These are phyloP conservation scores for Ramaria sp. DNA, from an alignment of 768 basidiomycete species.

Conservation along the genomic window DNA sequence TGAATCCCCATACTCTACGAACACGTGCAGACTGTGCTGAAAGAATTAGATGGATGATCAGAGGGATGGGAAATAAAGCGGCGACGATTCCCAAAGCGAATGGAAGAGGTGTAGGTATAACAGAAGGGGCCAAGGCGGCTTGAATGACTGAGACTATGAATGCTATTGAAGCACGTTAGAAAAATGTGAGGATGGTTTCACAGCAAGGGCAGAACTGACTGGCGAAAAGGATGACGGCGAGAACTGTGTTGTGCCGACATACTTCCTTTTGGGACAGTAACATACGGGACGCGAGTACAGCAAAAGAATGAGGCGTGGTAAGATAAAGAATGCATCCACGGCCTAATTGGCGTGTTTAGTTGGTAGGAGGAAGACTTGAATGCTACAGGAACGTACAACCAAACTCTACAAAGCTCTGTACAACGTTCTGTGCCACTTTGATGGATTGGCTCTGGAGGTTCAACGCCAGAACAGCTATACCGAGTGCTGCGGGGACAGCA, in stretches of 20 bases:
- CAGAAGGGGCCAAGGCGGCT: neutral
- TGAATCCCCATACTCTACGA: conserved; percentile 1
- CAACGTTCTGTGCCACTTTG: neutral
- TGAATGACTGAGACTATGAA: conserved; percentile 1
- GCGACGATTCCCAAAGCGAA: neutral
- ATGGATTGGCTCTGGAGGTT: neutral
- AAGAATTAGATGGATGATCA: neutral
- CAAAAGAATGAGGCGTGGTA: neutral
- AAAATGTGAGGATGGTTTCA: neutral
- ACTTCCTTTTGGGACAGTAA: neutral
- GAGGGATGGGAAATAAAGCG: conserved; percentile 4
- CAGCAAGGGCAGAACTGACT: neutral
- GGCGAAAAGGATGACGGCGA: neutral
- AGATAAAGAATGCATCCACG: neutral
- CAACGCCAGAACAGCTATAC: neutral
- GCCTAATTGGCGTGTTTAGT: neutral
- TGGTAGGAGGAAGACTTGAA: neutral
- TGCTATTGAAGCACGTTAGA: neutral
- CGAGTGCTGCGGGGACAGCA: neutral
- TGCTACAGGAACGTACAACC: neutral
- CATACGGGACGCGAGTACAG: neutral
- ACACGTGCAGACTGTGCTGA: neutral
- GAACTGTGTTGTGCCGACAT: neutral
- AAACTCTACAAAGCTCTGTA: conserved; percentile 3
- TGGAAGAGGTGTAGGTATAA: neutral